phyloP scores from a whole-genome alignment of 2,329 filamentous ascomycete genomes.

The Elsinoe perseae region DNA sequence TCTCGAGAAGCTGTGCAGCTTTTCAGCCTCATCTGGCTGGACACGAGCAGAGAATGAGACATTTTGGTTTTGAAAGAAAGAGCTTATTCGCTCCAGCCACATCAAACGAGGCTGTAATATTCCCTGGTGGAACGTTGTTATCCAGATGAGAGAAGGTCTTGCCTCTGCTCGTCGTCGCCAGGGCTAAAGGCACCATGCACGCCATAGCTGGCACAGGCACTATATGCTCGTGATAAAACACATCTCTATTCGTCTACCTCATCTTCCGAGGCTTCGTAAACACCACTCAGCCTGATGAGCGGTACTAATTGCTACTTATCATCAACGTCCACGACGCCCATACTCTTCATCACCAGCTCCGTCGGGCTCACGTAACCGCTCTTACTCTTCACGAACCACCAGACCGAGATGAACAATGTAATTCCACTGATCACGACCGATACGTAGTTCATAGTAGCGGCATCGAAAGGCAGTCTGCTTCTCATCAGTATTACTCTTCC shows the following conservation, averaged over 20 bases:
- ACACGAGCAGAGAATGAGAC: not conserved
- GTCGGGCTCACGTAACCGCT: conserved; percentile 33
- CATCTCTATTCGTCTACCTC: not conserved
- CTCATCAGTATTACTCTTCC: not conserved
- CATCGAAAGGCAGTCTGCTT: conserved; percentile 24
- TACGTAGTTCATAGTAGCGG: conserved; percentile 38
- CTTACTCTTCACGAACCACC: conserved; percentile 32
- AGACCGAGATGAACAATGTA: conserved; percentile 31
- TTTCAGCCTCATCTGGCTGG: not conserved
- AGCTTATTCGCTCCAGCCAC: not conserved
- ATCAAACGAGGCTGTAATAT: not conserved
- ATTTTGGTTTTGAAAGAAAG: not conserved
- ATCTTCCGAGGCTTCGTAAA: not conserved
- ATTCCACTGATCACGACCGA: conserved; percentile 34
- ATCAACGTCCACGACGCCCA: conserved; percentile 8
- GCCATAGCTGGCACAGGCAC: not conserved
- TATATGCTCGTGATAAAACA: not conserved
- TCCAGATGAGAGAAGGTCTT: not conserved
- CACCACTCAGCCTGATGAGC: not conserved
- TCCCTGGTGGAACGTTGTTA: not conserved
- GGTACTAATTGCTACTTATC: conserved; percentile 7
- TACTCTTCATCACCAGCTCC: conserved; percentile 15
- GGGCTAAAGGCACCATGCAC: not conserved
- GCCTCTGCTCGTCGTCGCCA: not conserved
- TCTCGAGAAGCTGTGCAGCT: not conserved